Evolutionary conservation across 1,284 basidiomycete species (phyloP).

Genomic region (Melanopsichium pennsylvanicum): DNA sequence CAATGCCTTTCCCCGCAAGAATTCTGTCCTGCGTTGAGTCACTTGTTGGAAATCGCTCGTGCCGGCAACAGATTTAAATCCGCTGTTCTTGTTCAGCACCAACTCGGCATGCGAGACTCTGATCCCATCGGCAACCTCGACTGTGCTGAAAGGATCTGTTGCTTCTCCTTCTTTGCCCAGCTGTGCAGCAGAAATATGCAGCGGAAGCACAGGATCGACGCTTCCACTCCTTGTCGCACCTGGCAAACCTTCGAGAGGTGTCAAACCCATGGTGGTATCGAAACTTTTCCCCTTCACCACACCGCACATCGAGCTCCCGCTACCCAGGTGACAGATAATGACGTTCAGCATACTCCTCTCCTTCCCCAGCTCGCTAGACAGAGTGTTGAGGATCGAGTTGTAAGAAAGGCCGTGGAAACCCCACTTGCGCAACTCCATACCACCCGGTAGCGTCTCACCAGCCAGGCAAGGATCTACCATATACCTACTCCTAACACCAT

Average conservation of each 20-base stretch:
- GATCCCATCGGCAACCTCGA: slow-evolving; percentile 4
- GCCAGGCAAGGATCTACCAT: slow-evolving; percentile 11
- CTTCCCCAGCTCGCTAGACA: neutral
- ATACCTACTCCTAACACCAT: slow-evolving; percentile 8
- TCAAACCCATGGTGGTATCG: slow-evolving; percentile 39
- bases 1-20: neutral
- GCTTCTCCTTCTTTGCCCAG: neutral
- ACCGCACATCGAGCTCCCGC: slow-evolving; percentile 25
- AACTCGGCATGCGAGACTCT: slow-evolving; percentile 13
- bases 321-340: slow-evolving; percentile 35
- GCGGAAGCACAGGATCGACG: slow-evolving; percentile 24
- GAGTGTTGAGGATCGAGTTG: slow-evolving; percentile 9
- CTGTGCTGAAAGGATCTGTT: slow-evolving; percentile 2
- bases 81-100: slow-evolving; percentile 27
- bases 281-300: slow-evolving; percentile 11
- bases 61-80: slow-evolving; percentile 23
- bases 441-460: slow-evolving; percentile 10
- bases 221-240: slow-evolving; percentile 29
- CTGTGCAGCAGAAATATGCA: slow-evolving; percentile 17
- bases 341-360: slow-evolving; percentile 9
- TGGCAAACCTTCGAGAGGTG: slow-evolving; percentile 36
- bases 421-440: slow-evolving; percentile 24
- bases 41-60: slow-evolving; percentile 27
- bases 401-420: slow-evolving; percentile 39
- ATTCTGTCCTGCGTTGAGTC: neutral